Percentiles rank a stretch among this genome's conserved stretches.
These are phyloP conservation scores for Calonectria pseudoturangicola DNA, from an alignment of 2,329 filamentous ascomycete species.

Conservation along the genomic window DNA sequence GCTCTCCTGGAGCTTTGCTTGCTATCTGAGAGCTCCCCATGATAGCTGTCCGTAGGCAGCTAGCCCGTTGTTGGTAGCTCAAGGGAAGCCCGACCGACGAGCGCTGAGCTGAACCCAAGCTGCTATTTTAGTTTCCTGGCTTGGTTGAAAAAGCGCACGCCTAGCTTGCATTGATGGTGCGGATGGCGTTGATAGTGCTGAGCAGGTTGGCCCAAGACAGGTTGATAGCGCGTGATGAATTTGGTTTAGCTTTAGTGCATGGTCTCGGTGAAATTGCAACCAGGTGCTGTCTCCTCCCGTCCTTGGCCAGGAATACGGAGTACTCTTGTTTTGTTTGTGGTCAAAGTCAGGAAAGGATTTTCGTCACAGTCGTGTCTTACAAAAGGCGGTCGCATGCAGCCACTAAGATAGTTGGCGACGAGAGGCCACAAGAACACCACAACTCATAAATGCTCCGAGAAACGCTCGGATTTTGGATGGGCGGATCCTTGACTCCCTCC, in stretches of 20 bases:
- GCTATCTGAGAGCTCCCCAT: background rate
- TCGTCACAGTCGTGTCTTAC: background rate
- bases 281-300: background rate
- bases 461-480: background rate
- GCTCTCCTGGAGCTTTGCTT: background rate
- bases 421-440: background rate
- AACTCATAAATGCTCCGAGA: too few species aligned
- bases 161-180: constrained; percentile 24
- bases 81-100: background rate
- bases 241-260: background rate
- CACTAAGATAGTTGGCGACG: background rate
- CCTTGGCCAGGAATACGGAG: background rate
- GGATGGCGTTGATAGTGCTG: constrained; percentile 28
- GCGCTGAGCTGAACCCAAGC: constrained; percentile 4
- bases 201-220: background rate
- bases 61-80: background rate
- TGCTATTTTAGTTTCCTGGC: constrained; percentile 4
- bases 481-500: background rate
- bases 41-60: constrained; percentile 8
- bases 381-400: background rate
- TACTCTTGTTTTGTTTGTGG: background rate
- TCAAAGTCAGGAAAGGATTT: background rate
- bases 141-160: background rate
- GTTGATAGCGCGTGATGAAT: constrained; percentile 1
- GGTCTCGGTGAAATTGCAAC: background rate